Evolutionary conservation across 2,329 filamentous ascomycete species (phyloP), one percentile per base, ranked within the genome.

Genomic region (Coniochaeta ligniaria): DNA sequence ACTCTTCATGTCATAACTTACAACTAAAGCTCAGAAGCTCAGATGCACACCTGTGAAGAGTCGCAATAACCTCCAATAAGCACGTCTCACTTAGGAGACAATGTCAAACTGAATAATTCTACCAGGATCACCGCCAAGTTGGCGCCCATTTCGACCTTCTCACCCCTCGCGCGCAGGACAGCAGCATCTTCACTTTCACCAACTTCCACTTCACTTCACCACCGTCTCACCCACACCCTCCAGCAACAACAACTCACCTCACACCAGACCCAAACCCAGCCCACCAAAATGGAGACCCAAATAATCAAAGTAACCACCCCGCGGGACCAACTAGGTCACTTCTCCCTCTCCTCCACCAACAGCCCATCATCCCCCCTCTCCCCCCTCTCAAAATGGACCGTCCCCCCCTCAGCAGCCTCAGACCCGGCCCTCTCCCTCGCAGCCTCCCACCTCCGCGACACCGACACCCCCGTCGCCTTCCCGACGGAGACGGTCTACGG

Each of bases 401-500:
- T 80, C 31, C 62, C 70, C 6, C 38, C 65, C 11, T 59, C 63
- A 20, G 57, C 60, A 57, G 31, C 54, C 31, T 35, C 35, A 16
- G 54, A 57, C 54, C 54, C 54, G 12, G 54, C 54, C 14, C 54
- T 57, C 1, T 35, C 54, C 17, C 31, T 2, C n/a, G 91, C 91
- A 1, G 91, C 90, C 2, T 71, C 80, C 14, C 81, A 87, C 64
- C 78, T 96, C 38, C 83, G 79, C 58, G 79, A 80, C 20, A 86
- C 82, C 58, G 82, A 91, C 70, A 82, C 83, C 3, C 95, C 95
- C 5, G 92, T 99, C 56, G 95, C 91, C 1, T 99, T 99, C 71
- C 95, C 95, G 0, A 99, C 95, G 0, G 95, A 99, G 76, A 99
- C 95, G 0, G 95, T 99, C 0, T 99, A 99, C 72, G 95, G 95